Base-by-base conservation (phyloP, 2,329 filamentous ascomycete genomes). In the Paecilomyces niveus region DNA sequence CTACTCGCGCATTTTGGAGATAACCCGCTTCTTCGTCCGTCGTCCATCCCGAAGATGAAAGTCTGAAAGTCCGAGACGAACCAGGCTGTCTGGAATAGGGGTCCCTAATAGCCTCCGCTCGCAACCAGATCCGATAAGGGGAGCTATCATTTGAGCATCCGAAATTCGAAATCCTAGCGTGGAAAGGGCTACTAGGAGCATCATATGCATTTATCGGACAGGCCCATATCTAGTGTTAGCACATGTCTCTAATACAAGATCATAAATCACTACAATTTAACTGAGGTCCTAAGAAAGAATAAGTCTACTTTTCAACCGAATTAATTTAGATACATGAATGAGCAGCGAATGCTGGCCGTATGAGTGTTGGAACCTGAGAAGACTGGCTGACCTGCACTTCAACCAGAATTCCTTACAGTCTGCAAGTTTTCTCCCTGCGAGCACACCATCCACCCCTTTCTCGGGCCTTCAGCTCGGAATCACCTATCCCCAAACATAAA, bases 361-460 rank as follows among this genome's bases (percentile, higher is more conserved):
- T 32, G 18, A 29, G 39, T 32, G 55, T 53, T 55, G 55, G 35
- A 57, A 54, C 55, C 35, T 21, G 15, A 54, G 50, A 54, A 57
- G 56, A 31, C 63, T 55, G 63, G 67, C 63, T 72, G 73, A 74
- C 73, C 74, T 77, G 74, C 74, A 77, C 74, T 74, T 73, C 74
- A 72, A 68, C 68, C 62, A 55, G 57, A 56, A 33, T 56, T 56
- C 35, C 56, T 29, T 35, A 49, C 22, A 33, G 22, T 45, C 52
- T 53, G 56, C 33, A 57, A 61, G 58, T 52, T 60, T 63, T 61
- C 26, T 29, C 62, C 50, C 56, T 59, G 15, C 39, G 39, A 45
- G n/a, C 39, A n/a, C 61, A 57, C 61, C 56, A 65, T 57, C 61
- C 56, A 65, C 56, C 58, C 57, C 57, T 61, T 59, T 55, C 26